Conservation (phyloP, 2,329 filamentous ascomycete genomes). For the Penicillium sp. region DNA sequence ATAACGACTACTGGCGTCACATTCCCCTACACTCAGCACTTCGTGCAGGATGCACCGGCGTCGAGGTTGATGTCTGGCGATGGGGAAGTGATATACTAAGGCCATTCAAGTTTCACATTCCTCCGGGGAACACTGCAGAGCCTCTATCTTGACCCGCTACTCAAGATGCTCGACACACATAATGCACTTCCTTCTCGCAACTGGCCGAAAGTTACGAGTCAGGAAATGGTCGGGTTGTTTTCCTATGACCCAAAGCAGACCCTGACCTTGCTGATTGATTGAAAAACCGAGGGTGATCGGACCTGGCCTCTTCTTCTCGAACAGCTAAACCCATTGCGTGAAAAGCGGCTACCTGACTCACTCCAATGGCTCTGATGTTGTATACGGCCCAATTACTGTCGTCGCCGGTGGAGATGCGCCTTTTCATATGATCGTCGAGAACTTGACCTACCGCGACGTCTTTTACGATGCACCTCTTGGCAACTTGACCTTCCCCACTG, state of each 20-base stretch:
- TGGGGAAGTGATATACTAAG: constrained; percentile 56
- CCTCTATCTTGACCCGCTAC: constrained; percentile 64
- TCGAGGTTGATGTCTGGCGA: constrained; percentile 70
- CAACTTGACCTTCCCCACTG: constrained; percentile 11
- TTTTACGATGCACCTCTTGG: constrained; percentile 52
- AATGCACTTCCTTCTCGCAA: constrained; percentile 35
- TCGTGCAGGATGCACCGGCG: constrained; percentile 57
- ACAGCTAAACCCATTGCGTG: constrained; percentile 44
- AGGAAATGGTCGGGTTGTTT: constrained; percentile 53
- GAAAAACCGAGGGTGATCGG: constrained; percentile 57
- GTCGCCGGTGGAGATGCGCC: constrained; percentile 50
- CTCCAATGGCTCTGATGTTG: constrained; percentile 40
- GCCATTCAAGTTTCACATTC: constrained; percentile 58
- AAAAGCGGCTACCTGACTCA: constrained; percentile 46
- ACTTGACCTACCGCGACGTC: constrained; percentile 46
- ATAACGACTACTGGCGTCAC: constrained; percentile 69
- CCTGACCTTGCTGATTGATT: constrained; percentile 64
- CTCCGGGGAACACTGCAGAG: constrained; percentile 57
- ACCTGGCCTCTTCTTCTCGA: constrained; percentile 29
- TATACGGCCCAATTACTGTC: constrained; percentile 45
- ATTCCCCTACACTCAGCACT: constrained; percentile 64
- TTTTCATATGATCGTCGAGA: constrained; percentile 38
- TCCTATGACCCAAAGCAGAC: constrained; percentile 53
- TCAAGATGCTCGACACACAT: constrained; percentile 56
- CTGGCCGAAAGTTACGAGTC: not conserved